Evolutionary conservation across 2,329 filamentous ascomycete genomes (phyloP), one percentile per base, ranked within the genome.

Genomic region (Claviceps fusiformis): DNA sequence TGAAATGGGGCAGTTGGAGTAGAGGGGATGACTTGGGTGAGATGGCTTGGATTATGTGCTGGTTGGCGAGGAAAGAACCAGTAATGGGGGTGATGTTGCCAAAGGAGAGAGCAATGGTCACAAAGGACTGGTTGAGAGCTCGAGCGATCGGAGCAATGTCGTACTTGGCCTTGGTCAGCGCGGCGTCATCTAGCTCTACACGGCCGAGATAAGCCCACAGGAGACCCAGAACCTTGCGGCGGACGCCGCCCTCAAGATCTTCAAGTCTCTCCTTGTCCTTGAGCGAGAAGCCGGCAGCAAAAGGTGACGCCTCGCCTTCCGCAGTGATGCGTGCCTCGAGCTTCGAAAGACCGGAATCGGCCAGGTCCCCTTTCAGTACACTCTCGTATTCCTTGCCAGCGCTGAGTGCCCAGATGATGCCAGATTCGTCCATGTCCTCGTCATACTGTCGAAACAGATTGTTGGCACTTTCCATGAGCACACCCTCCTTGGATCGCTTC

Each of bases 151-250:
- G 90, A 24, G 89, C 91, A 58, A 93, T 83, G 68, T 93, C 86
- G 67, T 87, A 90, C 74, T 97, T 98, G 69, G 91, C 83, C 67
- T 84, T 83, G 64, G 95, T 86, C 54, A 96, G 77, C 37, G 79
- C 76, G 54, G 80, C 70, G 64, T 95, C 90, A 47, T 87, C 85
- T 29, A 98, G 80, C 64, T 95, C 89, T 55, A 95, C 77, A 50
- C 93, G 87, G 58, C 88, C 89, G 50, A 97, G 80, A 68, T 98
- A 97, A 46, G 93, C 91, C 93, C 95, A 98, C 17, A 98, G 77
- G 55, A 98, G 77, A 52, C 86, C 89, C 48, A 97, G 76, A 8
- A 89, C 85, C 76, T 97, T 97, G 65, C 93, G 81, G 61, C 88
- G 85, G 29, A 82, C 79, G 44, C 85, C 83, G 61, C 86, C 86